A percentile compares a stretch with the other conserved stretches of the same genome.
phyloP scores from a whole-genome alignment of 148 eudicot species.

The Rhododendron ferrugineum region DNA sequence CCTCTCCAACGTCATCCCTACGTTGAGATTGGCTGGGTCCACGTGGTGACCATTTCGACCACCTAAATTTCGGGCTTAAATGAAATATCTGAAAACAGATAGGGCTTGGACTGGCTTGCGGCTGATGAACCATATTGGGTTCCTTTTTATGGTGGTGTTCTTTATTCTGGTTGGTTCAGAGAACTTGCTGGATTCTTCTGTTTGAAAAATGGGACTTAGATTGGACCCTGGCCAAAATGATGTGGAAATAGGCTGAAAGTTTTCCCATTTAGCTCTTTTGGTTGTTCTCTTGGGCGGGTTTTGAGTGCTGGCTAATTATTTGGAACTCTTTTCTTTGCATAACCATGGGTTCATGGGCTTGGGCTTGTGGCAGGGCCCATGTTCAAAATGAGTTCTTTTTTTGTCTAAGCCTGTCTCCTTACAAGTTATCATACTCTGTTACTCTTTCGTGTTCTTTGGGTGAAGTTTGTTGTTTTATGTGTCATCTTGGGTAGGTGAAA shows the following conservation, averaged over 20 bases:
- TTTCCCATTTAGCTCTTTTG: background rate
- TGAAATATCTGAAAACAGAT: background rate
- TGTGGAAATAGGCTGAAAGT: background rate
- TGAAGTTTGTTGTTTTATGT: background rate
- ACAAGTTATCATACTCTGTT: background rate
- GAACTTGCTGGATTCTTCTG: background rate
- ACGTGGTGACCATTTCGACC: background rate
- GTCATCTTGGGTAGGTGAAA: constrained; percentile 6
- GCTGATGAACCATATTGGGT: background rate
- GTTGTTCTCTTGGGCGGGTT: background rate
- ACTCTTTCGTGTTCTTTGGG: background rate
- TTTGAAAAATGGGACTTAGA: background rate
- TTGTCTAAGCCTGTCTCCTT: background rate
- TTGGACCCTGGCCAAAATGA: background rate
- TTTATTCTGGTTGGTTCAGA: background rate
- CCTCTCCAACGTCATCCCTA: background rate
- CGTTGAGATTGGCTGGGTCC: background rate
- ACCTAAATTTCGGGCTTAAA: background rate
- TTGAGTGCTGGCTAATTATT: background rate
- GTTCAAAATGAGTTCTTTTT: background rate
- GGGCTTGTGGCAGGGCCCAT: background rate
- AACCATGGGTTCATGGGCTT: background rate
- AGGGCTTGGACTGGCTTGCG: background rate
- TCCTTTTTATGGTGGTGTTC: background rate
- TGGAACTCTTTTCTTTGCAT: background rate